Conservation (phyloP, 2,329 filamentous ascomycete genomes). For the Monilinia laxa region DNA sequence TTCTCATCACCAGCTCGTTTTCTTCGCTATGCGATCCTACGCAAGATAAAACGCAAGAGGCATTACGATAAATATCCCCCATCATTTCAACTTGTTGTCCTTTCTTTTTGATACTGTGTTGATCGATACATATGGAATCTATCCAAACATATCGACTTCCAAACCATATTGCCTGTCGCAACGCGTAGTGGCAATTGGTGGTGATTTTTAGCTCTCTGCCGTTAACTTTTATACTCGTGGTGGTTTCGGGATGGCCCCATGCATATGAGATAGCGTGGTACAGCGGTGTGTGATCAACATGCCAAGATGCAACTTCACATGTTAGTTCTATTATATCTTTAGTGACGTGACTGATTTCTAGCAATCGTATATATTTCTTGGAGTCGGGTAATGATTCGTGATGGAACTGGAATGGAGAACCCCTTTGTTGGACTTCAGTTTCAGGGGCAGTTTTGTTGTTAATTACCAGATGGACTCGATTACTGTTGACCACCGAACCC, state of each 20-base stretch:
- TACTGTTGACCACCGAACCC: not conserved
- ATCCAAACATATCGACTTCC: not conserved
- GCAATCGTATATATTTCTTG: not conserved
- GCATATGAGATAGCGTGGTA: not conserved
- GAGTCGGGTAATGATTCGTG: not conserved
- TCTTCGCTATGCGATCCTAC: not conserved
- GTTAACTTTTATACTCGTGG: not conserved
- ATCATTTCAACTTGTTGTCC: not conserved
- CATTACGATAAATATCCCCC: not conserved
- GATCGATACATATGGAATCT: slow-evolving; percentile 7
- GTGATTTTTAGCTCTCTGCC: not conserved
- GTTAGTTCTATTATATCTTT: not conserved
- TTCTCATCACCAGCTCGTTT: not conserved
- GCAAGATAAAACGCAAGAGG: not conserved
- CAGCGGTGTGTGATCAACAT: not conserved
- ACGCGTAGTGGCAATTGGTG: not conserved
- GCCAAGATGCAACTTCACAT: not conserved
- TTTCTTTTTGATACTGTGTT: not conserved
- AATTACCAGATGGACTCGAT: too few relatives aligned
- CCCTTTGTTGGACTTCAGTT: too few relatives aligned
- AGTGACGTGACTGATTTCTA: not conserved
- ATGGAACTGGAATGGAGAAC: too few relatives aligned
- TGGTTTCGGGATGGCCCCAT: not conserved
- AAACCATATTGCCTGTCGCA: not conserved
- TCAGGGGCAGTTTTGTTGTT: not conserved